Evolutionary conservation across 352 stramenopile genomes (phyloP).

Genomic region (Albugo candida): DNA sequence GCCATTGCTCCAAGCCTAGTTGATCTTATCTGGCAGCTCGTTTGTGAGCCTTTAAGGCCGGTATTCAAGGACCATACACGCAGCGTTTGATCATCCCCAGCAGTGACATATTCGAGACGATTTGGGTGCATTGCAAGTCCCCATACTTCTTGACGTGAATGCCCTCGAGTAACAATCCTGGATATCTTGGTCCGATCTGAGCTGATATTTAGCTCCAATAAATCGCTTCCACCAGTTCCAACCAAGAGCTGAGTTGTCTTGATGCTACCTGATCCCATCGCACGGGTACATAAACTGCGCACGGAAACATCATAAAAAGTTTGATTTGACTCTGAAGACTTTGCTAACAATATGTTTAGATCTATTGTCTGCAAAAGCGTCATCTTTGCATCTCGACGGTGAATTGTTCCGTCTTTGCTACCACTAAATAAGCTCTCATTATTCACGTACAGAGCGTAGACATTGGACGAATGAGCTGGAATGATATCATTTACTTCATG

Average conservation of each 20-base stretch:
- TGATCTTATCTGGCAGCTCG: not conserved
- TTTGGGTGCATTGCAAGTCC: slow-evolving; percentile 48
- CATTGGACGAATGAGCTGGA: slow-evolving; percentile 21
- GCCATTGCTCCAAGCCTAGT: not conserved
- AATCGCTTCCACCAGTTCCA: slow-evolving; percentile 67
- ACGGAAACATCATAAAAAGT: slow-evolving; percentile 12
- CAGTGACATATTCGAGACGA: slow-evolving; percentile 51
- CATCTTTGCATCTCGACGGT: slow-evolving; percentile 64
- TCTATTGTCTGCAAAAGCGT: slow-evolving; percentile 19
- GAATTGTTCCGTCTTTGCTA: slow-evolving; percentile 72
- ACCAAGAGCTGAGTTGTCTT: slow-evolving; percentile 33
- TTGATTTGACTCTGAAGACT: slow-evolving; percentile 2
- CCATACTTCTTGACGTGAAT: slow-evolving; percentile 66
- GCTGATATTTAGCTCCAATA: slow-evolving; percentile 42
- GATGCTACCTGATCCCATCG: not conserved
- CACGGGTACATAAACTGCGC: slow-evolving; percentile 25
- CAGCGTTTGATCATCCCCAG: slow-evolving; percentile 69
- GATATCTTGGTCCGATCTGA: slow-evolving; percentile 21
- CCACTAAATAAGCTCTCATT: slow-evolving; percentile 55
- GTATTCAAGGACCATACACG: slow-evolving; percentile 51
- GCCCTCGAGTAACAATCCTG: slow-evolving; percentile 20
- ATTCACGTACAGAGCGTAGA: slow-evolving; percentile 25
- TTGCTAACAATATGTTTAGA: slow-evolving; percentile 9
- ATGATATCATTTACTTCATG: slow-evolving; percentile 30
- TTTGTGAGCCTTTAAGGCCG: slow-evolving; percentile 6